Percentiles rank a stretch among this genome's conserved stretches.
phyloP scores from a whole-genome alignment of 768 basidiomycete genomes.

The Fomitopsis serialis region DNA sequence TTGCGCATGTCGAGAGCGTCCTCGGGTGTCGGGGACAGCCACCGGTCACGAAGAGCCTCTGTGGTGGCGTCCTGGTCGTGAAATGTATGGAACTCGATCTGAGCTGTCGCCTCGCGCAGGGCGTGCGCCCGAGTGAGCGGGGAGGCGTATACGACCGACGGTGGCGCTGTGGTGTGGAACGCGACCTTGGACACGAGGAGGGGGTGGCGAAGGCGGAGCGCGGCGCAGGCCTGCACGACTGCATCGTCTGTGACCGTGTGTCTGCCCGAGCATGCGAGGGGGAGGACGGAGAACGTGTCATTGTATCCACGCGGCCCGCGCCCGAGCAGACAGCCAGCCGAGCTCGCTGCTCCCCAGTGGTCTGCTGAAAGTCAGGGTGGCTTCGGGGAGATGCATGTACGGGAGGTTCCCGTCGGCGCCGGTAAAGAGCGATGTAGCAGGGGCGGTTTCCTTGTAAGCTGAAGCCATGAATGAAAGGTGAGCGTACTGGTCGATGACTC shows the following conservation, averaged over 20 bases:
- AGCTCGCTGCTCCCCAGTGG: too few species aligned
- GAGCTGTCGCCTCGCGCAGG: not conserved
- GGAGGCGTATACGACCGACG: not conserved
- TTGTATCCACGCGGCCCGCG: too few species aligned
- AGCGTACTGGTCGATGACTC: too few species aligned
- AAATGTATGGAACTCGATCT: not conserved
- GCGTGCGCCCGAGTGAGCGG: not conserved
- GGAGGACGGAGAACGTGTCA: too few species aligned
- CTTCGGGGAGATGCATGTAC: too few species aligned
- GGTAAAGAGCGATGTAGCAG: too few species aligned
- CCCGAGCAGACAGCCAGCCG: too few species aligned
- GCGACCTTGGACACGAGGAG: not conserved
- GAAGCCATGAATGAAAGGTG: too few species aligned
- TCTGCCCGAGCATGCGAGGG: not conserved
- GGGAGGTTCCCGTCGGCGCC: too few species aligned
- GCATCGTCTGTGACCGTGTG: not conserved
- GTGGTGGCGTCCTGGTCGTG: not conserved
- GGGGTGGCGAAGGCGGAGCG: not conserved
- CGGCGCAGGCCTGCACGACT: not conserved
- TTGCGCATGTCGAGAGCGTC: not conserved
- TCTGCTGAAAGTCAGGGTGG: too few species aligned
- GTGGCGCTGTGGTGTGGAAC: not conserved
- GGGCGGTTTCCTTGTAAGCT: too few species aligned
- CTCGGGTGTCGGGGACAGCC: not conserved
- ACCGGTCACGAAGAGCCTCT: not conserved